Percentiles rank a stretch among this genome's conserved stretches.
Evolutionary conservation across 768 basidiomycete genomes (phyloP).

Genomic region (Boletus edulis): DNA sequence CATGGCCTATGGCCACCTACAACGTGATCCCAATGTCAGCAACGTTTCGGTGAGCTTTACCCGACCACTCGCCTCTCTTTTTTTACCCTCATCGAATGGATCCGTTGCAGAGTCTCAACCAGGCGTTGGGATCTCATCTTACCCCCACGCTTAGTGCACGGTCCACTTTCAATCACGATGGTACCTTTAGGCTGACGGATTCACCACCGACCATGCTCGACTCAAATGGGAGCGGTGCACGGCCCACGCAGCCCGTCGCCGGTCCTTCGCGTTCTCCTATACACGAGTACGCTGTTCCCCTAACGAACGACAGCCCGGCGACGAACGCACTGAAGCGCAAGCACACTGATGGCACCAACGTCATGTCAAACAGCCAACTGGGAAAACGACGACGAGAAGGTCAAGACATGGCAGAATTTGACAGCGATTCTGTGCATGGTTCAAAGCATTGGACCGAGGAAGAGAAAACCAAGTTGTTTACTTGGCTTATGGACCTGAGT

Average conservation of each 20-base stretch:
- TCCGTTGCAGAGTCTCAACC: conserved; percentile 49
- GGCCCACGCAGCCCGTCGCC: conserved; percentile 27
- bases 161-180: conserved; percentile 29
- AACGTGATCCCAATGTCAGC: conserved; percentile 54
- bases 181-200: conserved; percentile 28
- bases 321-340: conserved; percentile 41
- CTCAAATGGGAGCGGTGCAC: conserved; percentile 21
- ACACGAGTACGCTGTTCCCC: conserved; percentile 32
- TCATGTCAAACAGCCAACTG: conserved; percentile 21
- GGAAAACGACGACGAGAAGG: conserved; percentile 32
- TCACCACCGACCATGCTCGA: conserved; percentile 33
- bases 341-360: conserved; percentile 37
- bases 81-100: conserved; percentile 23
- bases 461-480: conserved; percentile 75
- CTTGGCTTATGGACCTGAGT: conserved; percentile 70
- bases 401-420: conserved; percentile 30
- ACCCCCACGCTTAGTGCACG: conserved; percentile 36
- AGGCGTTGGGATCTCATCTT: conserved; percentile 57
- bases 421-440: conserved; percentile 46
- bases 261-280: conserved; percentile 33
- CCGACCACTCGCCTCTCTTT: conserved; percentile 11
- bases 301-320: conserved; percentile 24
- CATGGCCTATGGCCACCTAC: conserved; percentile 63
- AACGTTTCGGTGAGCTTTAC: conserved; percentile 54
- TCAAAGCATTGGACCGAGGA: conserved; percentile 87